Conservation (phyloP, 2,329 filamentous ascomycete genomes). For the Aspergillus ruber region DNA sequence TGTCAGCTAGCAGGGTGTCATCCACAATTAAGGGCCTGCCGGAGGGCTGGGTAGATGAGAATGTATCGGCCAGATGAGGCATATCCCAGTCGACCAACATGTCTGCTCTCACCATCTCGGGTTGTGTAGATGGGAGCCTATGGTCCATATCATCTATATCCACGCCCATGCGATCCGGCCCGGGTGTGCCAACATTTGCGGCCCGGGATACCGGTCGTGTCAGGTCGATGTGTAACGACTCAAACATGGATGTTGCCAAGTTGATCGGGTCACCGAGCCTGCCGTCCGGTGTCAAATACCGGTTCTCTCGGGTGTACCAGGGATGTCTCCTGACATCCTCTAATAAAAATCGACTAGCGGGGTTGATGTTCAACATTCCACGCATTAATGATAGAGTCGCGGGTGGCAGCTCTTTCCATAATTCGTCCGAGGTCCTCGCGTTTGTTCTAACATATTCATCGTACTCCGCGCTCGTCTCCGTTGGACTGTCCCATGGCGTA, state of each 20-base stretch:
- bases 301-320: slow-evolving; percentile 85
- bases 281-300: slow-evolving; percentile 67
- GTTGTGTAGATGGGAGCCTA: slow-evolving; percentile 73
- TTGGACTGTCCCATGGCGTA: slow-evolving; percentile 95
- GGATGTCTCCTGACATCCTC: slow-evolving; percentile 82
- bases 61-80: slow-evolving; percentile 49
- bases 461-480: slow-evolving; percentile 79
- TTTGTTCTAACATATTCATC: slow-evolving; percentile 75
- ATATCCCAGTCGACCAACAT: slow-evolving; percentile 83
- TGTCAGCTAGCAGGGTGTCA: slow-evolving; percentile 45
- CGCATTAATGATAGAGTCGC: slow-evolving; percentile 74
- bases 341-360: slow-evolving; percentile 71
- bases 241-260: slow-evolving; percentile 91
- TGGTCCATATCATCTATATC: slow-evolving; percentile 47
- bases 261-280: slow-evolving; percentile 70
- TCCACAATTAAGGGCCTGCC: slow-evolving; percentile 19
- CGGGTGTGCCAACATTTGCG: slow-evolving; percentile 29
- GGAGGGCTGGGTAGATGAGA: slow-evolving; percentile 44
- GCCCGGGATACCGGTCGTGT: slow-evolving; percentile 54
- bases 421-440: slow-evolving; percentile 73
- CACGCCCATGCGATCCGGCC: slow-evolving; percentile 61
- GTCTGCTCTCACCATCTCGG: slow-evolving; percentile 69
- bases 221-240: slow-evolving; percentile 84
- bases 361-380: slow-evolving; percentile 85
- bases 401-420: slow-evolving; percentile 73